Conservation (phyloP, 768 basidiomycete genomes). For the Suillus clintonianus region DNA sequence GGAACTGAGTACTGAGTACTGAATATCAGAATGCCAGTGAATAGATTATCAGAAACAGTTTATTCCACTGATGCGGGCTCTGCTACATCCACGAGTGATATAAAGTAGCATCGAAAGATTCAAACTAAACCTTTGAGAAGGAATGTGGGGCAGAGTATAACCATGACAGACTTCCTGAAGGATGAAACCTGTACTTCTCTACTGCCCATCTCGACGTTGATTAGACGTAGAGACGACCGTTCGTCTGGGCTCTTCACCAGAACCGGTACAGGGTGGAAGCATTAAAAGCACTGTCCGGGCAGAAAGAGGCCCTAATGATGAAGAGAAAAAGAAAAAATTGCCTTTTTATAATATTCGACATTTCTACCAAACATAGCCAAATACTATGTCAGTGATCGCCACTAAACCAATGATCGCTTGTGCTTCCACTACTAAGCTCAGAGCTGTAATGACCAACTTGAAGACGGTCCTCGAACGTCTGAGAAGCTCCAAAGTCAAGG, state of each 20-base stretch:
- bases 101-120: not conserved
- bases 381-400: slow-evolving; percentile 19
- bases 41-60: not conserved
- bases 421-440: slow-evolving; percentile 3
- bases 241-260: slow-evolving; percentile 74
- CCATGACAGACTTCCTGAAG: slow-evolving; percentile 32
- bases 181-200: slow-evolving; percentile 41
- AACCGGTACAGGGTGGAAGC: slow-evolving; percentile 73
- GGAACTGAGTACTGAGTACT: no score
- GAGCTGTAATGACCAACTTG: slow-evolving; percentile 40
- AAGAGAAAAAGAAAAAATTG: not conserved
- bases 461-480: slow-evolving; percentile 52
- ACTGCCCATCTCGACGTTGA: slow-evolving; percentile 55
- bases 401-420: not conserved
- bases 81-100: not conserved
- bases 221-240: slow-evolving; percentile 52
- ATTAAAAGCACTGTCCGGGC: slow-evolving; percentile 66
- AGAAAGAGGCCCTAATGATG: slow-evolving; percentile 60
- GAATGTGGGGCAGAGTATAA: slow-evolving; percentile 37
- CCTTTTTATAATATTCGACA: slow-evolving; percentile 29
- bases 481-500: slow-evolving; percentile 65
- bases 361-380: slow-evolving; percentile 31
- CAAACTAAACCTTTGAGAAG: not conserved
- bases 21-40: no score
- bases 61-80: not conserved